These are phyloP conservation scores for Yamadazyma triangularis DNA, from an alignment of 1,139 yeast genomes.

Conservation along the genomic window DNA sequence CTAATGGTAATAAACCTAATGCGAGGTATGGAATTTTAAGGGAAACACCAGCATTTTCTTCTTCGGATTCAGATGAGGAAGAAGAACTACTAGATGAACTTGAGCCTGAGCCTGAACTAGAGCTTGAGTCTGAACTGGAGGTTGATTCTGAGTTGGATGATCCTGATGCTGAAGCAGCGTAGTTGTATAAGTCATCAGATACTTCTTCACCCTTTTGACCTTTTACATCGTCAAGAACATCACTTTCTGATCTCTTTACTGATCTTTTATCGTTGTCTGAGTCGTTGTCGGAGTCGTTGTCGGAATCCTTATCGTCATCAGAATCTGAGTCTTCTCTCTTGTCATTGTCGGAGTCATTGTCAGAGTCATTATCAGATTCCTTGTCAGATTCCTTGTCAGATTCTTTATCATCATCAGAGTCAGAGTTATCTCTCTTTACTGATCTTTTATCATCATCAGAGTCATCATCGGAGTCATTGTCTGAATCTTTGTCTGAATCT, in stretches of 20 bases:
- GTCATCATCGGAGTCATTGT: slow-evolving; percentile 2
- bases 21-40: not conserved
- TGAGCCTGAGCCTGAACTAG: not conserved
- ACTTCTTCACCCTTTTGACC: slow-evolving; percentile 3
- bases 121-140: not conserved
- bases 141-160: not conserved
- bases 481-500: slow-evolving; percentile 2
- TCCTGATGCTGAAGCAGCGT: not conserved
- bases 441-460: slow-evolving; percentile 1
- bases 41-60: not conserved
- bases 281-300: slow-evolving; percentile 1
- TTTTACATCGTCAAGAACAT: slow-evolving; percentile 1
- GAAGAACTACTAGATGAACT: not conserved
- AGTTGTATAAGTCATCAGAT: not conserved
- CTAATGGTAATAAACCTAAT: not conserved
- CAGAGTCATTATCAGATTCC: not conserved
- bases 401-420: slow-evolving; percentile 2
- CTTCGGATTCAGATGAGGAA: not conserved
- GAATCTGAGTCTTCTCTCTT: not conserved
- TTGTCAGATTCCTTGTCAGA: slow-evolving; percentile 1
- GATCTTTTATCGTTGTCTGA: not conserved
- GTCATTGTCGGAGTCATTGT: slow-evolving; percentile 1
- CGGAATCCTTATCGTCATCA: slow-evolving; percentile 1
- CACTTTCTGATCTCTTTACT: slow-evolving; percentile 2
- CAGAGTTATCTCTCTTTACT: not conserved